phyloP scores from a whole-genome alignment of 495 filamentous ascomycete species.

The Penicillium crystallinum region DNA sequence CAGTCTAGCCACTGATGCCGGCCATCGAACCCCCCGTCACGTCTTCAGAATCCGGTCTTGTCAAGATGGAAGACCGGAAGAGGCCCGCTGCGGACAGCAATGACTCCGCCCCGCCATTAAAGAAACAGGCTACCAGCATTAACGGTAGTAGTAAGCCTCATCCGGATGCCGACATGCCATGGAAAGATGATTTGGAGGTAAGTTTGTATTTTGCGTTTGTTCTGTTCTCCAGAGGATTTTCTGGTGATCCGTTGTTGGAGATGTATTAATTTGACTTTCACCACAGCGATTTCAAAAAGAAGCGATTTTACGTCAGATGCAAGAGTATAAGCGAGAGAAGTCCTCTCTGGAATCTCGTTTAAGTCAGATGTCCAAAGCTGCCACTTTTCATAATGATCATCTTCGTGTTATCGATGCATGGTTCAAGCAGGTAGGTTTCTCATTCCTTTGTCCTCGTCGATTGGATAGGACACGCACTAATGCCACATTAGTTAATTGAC shows the following conservation, averaged over 20 bases:
- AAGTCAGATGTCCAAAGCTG: slow-evolving; percentile 67
- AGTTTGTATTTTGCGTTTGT: slow-evolving; percentile 30
- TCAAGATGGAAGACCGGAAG: slow-evolving; percentile 98
- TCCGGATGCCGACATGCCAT: slow-evolving; percentile 73
- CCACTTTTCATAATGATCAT: slow-evolving; percentile 83
- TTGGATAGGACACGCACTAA: slow-evolving; percentile 6
- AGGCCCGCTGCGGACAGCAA: slow-evolving; percentile 73
- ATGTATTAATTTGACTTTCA: slow-evolving; percentile 10
- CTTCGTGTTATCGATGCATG: slow-evolving; percentile 83
- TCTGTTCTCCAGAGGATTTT: background rate
- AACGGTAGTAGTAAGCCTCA: slow-evolving; percentile 71
- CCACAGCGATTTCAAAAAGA: slow-evolving; percentile 90
- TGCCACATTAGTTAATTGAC: slow-evolving; percentile 63
- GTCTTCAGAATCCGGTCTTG: slow-evolving; percentile 63
- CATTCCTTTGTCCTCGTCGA: background rate
- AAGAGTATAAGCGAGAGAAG: slow-evolving; percentile 91
- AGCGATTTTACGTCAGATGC: slow-evolving; percentile 95
- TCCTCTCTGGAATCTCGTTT: slow-evolving; percentile 68
- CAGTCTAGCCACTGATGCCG: slow-evolving; percentile 67
- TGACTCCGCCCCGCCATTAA: slow-evolving; percentile 74
- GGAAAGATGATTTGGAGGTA: slow-evolving; percentile 87
- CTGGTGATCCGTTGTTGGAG: background rate
- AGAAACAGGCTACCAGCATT: slow-evolving; percentile 70
- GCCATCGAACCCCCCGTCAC: slow-evolving; percentile 65
- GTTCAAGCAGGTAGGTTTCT: slow-evolving; percentile 73